phyloP scores from a whole-genome alignment of 805 yeast species.

The Yamadazyma laniorum region DNA sequence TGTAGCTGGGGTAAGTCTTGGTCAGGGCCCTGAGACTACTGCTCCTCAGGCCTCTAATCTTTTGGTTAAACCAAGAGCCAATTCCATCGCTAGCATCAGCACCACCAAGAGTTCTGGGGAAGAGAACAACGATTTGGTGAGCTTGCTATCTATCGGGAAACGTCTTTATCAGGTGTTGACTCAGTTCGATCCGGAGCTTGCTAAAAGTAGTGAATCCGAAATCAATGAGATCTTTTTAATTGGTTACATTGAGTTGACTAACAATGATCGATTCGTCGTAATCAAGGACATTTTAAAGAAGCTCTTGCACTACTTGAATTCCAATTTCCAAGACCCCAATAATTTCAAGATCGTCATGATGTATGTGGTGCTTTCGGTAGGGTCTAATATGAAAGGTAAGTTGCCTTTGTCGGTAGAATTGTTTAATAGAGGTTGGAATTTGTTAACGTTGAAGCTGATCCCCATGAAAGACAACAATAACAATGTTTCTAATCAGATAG shows the following conservation, averaged over 20 bases:
- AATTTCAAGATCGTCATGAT: constrained; percentile 40
- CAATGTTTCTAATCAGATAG: constrained; percentile 14
- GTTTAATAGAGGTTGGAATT: constrained; percentile 47
- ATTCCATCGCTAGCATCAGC: constrained; percentile 6
- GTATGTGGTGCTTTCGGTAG: constrained; percentile 46
- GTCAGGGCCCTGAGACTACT: neutral
- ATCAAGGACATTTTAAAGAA: constrained; percentile 22
- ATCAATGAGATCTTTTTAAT: constrained; percentile 30
- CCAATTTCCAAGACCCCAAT: constrained; percentile 16
- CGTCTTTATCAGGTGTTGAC: constrained; percentile 20
- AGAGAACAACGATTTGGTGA: constrained; percentile 19
- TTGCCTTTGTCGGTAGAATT: constrained; percentile 34
- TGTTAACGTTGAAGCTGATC: constrained; percentile 32
- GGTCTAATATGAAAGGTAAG: constrained; percentile 26
- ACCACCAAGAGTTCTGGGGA: constrained; percentile 1
- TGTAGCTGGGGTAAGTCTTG: neutral
- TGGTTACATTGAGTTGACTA: constrained; percentile 26
- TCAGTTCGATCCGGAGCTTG: constrained; percentile 13
- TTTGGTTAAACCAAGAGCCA: constrained; percentile 5
- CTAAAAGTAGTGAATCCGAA: constrained; percentile 13
- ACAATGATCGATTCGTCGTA: constrained; percentile 12
- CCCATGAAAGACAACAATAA: constrained; percentile 26
- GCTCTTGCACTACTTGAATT: constrained; percentile 22
- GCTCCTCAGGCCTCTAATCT: constrained; percentile 8
- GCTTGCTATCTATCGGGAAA: constrained; percentile 28